phyloP scores from a whole-genome alignment of 768 basidiomycete genomes.

The Lactarius hengduanensis region DNA sequence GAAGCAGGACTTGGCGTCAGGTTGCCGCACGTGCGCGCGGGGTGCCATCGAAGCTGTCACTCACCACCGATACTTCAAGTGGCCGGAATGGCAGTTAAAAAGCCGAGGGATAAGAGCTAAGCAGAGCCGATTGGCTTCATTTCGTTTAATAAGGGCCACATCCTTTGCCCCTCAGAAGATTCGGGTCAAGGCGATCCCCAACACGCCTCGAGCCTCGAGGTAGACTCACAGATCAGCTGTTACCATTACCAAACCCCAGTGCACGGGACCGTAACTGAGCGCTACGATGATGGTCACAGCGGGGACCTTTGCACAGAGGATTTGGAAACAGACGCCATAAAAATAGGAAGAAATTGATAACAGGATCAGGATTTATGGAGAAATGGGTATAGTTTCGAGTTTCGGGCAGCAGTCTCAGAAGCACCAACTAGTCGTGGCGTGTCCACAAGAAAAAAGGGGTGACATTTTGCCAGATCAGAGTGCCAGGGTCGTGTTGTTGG shows the following conservation, averaged over 20 bases:
- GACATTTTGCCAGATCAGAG: not conserved
- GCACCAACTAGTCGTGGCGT: not conserved
- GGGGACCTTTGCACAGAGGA: not conserved
- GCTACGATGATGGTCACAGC: not conserved
- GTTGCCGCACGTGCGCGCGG: not conserved
- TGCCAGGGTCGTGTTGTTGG: not conserved
- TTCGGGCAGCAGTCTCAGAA: conserved; percentile 1
- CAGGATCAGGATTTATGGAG: not conserved
- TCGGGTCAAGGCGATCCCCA: not conserved
- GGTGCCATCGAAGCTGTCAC: not conserved
- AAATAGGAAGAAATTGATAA: not conserved
- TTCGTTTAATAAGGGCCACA: not conserved
- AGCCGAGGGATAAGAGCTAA: conserved; percentile 1
- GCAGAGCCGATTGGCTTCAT: conserved; percentile 2
- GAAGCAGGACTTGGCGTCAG: conserved; percentile 6
- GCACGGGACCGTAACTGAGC: not conserved
- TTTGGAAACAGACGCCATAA: not conserved
- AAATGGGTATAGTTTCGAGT: conserved; percentile 10
- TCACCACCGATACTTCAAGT: conserved; percentile 1
- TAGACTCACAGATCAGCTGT: not conserved
- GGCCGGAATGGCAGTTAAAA: not conserved
- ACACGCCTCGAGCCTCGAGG: conserved; percentile 23
- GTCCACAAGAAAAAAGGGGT: conserved; percentile 1
- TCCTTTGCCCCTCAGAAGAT: not conserved
- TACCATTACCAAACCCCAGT: not conserved